Conservation (phyloP, 768 basidiomycete genomes). For the Lyophyllum semitale region DNA sequence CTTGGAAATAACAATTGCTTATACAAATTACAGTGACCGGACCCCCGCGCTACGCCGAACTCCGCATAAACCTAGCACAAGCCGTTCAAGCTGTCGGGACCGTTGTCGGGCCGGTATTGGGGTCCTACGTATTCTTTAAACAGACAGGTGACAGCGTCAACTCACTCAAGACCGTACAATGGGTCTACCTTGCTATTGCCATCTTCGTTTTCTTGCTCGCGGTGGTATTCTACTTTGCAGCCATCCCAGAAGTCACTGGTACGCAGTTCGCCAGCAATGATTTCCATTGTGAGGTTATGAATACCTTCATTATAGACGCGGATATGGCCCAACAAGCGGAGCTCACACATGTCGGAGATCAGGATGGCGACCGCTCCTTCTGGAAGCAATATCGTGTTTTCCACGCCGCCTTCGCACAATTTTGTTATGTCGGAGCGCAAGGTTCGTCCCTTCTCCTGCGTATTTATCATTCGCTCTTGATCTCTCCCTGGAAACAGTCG, state of each 20-base stretch:
- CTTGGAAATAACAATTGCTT: no score
- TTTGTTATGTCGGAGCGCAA: conserved; percentile 33
- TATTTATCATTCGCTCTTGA: not conserved
- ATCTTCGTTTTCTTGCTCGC: conserved; percentile 34
- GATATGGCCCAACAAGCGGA: conserved; percentile 37
- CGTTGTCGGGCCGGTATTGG: conserved; percentile 33
- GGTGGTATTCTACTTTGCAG: conserved; percentile 32
- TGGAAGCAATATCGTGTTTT: conserved; percentile 30
- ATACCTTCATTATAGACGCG: conserved; percentile 18
- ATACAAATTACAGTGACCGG: conserved; percentile 29
- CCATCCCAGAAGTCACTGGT: conserved; percentile 37
- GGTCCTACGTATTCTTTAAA: conserved; percentile 35
- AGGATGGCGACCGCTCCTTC: conserved; percentile 27
- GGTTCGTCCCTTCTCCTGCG: conserved; percentile 14
- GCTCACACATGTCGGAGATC: conserved; percentile 28
- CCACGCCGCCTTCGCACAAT: conserved; percentile 34
- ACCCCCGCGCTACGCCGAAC: conserved; percentile 33
- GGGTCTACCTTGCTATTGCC: conserved; percentile 35
- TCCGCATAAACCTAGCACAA: conserved; percentile 36
- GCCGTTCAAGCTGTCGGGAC: conserved; percentile 34
- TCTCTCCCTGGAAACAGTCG: conserved; percentile 17
- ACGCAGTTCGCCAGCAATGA: not conserved
- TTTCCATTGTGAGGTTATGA: not conserved
- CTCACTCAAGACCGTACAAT: conserved; percentile 33
- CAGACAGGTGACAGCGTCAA: conserved; percentile 30